phyloP scores from a whole-genome alignment of 2,329 filamentous ascomycete genomes.

The Pezicula radicicola region DNA sequence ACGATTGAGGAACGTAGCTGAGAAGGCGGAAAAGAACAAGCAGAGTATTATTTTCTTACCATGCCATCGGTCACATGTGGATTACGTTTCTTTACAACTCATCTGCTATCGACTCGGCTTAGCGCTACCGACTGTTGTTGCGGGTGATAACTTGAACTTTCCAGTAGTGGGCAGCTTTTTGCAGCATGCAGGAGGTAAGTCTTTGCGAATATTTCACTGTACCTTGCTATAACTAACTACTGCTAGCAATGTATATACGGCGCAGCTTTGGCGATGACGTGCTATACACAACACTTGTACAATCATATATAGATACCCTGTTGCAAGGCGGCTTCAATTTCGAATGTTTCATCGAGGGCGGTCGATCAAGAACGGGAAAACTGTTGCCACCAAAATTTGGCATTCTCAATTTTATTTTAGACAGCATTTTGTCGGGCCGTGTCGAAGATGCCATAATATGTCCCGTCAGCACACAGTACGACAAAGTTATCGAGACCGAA shows the following conservation, averaged over 20 bases:
- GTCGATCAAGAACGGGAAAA: constrained; percentile 89
- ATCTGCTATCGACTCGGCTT: constrained; percentile 94
- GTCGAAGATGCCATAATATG: constrained; percentile 91
- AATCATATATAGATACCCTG: constrained; percentile 91
- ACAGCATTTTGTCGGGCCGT: constrained; percentile 82
- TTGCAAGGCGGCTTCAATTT: constrained; percentile 90
- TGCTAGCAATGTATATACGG: constrained; percentile 90
- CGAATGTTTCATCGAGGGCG: constrained; percentile 97
- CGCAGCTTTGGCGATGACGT: constrained; percentile 89
- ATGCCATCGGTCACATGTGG: constrained; percentile 91
- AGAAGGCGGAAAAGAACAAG: constrained; percentile 78
- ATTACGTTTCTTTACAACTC: constrained; percentile 91
- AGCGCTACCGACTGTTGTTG: constrained; percentile 84
- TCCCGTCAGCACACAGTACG: constrained; percentile 95
- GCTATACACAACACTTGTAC: constrained; percentile 88
- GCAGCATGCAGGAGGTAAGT: constrained; percentile 71
- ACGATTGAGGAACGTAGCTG: constrained; percentile 75
- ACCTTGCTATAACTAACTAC: constrained; percentile 1
- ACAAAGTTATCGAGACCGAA: constrained; percentile 98
- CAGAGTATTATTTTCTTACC: constrained; percentile 96
- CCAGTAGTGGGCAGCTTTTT: constrained; percentile 85
- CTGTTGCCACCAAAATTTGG: constrained; percentile 92
- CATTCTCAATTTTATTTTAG: constrained; percentile 86
- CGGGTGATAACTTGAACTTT: constrained; percentile 95
- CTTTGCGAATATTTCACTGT: neutral